These are phyloP conservation scores for Rhizomucor miehei DNA, from an alignment of 371 early-diverging fungal genomes.

Conservation along the genomic window DNA sequence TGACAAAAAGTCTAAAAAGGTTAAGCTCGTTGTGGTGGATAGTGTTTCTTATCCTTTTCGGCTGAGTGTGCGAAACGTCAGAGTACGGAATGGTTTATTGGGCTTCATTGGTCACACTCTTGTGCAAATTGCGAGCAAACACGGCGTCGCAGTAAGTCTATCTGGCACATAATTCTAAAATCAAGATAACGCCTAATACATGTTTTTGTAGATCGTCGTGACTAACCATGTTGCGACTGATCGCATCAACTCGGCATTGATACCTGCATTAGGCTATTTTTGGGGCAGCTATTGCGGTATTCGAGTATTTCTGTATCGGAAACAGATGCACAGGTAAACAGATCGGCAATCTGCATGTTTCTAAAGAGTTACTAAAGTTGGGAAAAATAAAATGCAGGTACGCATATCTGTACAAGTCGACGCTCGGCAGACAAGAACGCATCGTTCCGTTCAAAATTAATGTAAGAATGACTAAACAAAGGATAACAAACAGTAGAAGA, in stretches of 20 bases:
- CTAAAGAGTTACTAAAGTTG: no score
- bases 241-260: constrained; percentile 7
- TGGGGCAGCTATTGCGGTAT: constrained; percentile 12
- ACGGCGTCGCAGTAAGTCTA: constrained; percentile 47
- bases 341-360: no score
- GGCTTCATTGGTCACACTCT: constrained; percentile 45
- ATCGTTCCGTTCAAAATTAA: constrained; percentile 9
- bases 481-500: not conserved
- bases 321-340: constrained; percentile 9
- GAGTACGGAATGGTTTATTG: constrained; percentile 42
- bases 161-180: not conserved
- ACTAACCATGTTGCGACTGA: constrained; percentile 13
- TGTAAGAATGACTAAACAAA: not conserved
- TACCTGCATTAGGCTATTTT: constrained; percentile 10
- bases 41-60: constrained; percentile 66
- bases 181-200: not conserved
- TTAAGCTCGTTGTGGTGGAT: constrained; percentile 62
- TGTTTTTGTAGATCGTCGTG: constrained; percentile 8
- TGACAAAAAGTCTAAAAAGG: no score
- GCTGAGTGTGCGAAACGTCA: constrained; percentile 43
- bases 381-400: no score
- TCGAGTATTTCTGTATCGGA: constrained; percentile 14
- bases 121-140: constrained; percentile 39
- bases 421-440: not conserved
- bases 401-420: constrained; percentile 10